Evolutionary conservation across 2,329 filamentous ascomycete species (phyloP), one percentile per base, ranked within the genome.

Genomic region (Aureobasidium sp.): DNA sequence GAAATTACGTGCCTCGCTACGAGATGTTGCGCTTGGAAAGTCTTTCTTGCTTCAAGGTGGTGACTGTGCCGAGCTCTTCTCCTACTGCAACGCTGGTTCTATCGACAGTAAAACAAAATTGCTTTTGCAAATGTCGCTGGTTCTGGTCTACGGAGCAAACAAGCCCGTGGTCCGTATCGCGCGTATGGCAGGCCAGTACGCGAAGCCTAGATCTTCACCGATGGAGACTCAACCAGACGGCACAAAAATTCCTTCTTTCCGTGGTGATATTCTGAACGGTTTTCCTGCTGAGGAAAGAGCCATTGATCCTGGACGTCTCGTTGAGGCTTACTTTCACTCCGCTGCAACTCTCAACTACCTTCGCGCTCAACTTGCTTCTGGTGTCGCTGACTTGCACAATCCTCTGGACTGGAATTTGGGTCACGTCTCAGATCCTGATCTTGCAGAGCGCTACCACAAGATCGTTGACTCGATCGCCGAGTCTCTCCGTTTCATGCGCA

Each of bases 91-190:
- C 69, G 88, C 92, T 73, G 83, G 84, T 15, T 88, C 89, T 67
- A 97, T 99, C 68, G 92, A 97, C 77, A 88, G 90, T 66, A 99
- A 97, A 81, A 91, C 97, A 75, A 97, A 97, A 78, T 84, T 99
- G 29, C 83, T 99, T 34, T 80, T 99, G 64, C 94, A 99, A 78
- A 97, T 99, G 93, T 96, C 90, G 67, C 79, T 99, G 68, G 90
- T 99, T 1, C 81, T 99, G 64, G 92, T 97, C 73, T 97, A 92
- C 88, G 94, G 90, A 41, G 81, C 82, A 27, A 86, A 87, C 69
- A 87, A 87, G 71, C 89, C 90, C 6, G 92, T 99, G 4, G 91
- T 99, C 52, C 86, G 94, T 68, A 96, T 99, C 70, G 94, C 91
- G 17, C 86, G 94, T 64, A 97, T 97, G 86, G 94, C 94, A 13